phyloP scores from a whole-genome alignment of 1,284 basidiomycete genomes.

The Naganishia sp. region DNA sequence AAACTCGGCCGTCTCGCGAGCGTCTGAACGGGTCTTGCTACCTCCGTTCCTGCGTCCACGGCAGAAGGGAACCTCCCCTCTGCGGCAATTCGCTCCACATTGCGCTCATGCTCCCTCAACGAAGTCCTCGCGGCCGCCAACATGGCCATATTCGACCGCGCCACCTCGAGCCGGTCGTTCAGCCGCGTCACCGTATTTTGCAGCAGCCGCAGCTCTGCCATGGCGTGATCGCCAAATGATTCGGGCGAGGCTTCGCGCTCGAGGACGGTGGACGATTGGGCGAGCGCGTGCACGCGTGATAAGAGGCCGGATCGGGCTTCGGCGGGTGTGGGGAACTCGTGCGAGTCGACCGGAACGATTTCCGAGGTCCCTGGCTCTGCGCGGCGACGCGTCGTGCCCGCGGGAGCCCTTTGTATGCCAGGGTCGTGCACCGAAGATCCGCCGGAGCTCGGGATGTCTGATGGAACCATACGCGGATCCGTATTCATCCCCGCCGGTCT shows the following conservation, averaged over 20 bases:
- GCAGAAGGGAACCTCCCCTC: not conserved
- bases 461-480: too few species aligned
- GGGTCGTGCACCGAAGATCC: too few species aligned
- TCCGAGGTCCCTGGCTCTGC: too few species aligned
- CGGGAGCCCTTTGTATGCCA: not conserved
- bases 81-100: conserved; percentile 5
- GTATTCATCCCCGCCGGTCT: too few species aligned
- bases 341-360: not conserved
- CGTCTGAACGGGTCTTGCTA: not conserved
- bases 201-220: conserved; percentile 13
- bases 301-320: not conserved
- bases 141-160: conserved; percentile 23
- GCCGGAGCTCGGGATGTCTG: too few species aligned
- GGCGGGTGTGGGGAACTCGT: conserved; percentile 11
- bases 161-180: conserved; percentile 22
- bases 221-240: not conserved
- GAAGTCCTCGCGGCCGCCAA: conserved; percentile 12
- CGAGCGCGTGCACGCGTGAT: not conserved
- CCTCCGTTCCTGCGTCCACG: not conserved
- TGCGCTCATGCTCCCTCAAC: conserved; percentile 8
- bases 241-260: not conserved
- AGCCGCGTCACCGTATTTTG: conserved; percentile 23
- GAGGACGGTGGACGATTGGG: not conserved
- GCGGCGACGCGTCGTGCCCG: too few species aligned
- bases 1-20: conserved; percentile 26